Evolutionary conservation across 192 early-diverging fungal species (phyloP).

Genomic region (Pilaira anomala): DNA sequence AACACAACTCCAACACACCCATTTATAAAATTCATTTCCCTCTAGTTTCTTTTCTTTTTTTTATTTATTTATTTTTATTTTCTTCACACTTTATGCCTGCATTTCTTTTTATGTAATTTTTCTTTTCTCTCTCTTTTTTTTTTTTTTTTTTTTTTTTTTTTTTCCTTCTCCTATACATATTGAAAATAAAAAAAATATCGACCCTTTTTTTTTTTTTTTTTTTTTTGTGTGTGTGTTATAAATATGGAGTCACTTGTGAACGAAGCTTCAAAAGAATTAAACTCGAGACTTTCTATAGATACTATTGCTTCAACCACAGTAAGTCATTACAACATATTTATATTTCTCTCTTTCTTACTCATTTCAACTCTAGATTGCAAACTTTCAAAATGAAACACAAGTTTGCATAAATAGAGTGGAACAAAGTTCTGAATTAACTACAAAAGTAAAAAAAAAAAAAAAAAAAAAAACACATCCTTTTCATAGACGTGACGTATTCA

Average conservation of each 20-base stretch:
- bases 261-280: neutral
- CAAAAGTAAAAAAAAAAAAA: slow-evolving; percentile 1
- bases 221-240: neutral
- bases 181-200: neutral
- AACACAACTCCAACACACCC: neutral
- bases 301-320: neutral
- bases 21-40: neutral
- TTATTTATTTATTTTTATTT: neutral
- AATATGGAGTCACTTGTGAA: slow-evolving; percentile 8
- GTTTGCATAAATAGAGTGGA: slow-evolving; percentile 3
- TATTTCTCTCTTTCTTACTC: too few relatives aligned
- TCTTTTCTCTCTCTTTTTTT: neutral
- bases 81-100: neutral
- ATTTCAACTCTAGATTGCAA: neutral
- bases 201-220: neutral
- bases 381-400: neutral
- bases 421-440: neutral
- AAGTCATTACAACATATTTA: neutral
- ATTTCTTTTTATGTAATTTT: neutral
- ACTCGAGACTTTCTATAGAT: neutral
- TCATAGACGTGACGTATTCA: too few relatives aligned
- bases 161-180: neutral
- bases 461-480: neutral
- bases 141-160: too few relatives aligned
- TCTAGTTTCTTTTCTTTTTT: neutral